Conservation (phyloP, 495 filamentous ascomycete species). For the Penicillium salamii region DNA sequence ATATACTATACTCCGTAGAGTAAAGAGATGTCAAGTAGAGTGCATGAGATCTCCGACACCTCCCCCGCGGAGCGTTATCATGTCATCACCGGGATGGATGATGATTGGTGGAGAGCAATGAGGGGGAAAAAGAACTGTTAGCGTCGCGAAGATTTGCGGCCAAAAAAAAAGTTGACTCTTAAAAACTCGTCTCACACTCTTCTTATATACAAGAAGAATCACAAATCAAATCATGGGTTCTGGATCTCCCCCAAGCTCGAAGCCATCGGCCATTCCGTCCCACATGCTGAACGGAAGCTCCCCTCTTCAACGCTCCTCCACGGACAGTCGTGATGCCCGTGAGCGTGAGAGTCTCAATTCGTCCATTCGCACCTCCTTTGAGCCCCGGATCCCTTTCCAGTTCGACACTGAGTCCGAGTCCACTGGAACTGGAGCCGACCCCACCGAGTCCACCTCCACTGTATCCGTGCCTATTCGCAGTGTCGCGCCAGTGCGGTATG, state of each 20-base stretch:
- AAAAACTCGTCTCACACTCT: no score
- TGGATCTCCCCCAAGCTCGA: conserved; percentile 37
- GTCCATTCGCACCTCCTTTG: conserved; percentile 51
- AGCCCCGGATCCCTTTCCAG: conserved; percentile 39
- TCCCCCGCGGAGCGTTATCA: conserved; percentile 1
- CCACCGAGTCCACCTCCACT: conserved; percentile 20
- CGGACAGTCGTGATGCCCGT: conserved; percentile 35
- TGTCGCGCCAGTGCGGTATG: conserved; percentile 31
- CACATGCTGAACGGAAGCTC: conserved; percentile 49
- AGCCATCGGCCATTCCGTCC: conserved; percentile 48
- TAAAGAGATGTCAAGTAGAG: no score
- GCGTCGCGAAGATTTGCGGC: neutral
- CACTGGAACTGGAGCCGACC: conserved; percentile 8
- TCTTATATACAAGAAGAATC: no score
- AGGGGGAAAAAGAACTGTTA: conserved; percentile 4
- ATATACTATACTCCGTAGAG: no score
- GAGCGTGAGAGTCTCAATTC: conserved; percentile 51
- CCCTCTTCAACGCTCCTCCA: conserved; percentile 32
- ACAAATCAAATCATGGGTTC: conserved; percentile 46
- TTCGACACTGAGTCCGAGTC: conserved; percentile 23
- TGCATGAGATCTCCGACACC: neutral
- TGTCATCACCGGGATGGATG: conserved; percentile 1
- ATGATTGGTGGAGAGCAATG: conserved; percentile 1
- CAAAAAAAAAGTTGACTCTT: conserved; percentile 1
- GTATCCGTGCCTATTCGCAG: conserved; percentile 13